Base-by-base conservation (phyloP, 805 yeast genomes). In the Pichia insulana region DNA sequence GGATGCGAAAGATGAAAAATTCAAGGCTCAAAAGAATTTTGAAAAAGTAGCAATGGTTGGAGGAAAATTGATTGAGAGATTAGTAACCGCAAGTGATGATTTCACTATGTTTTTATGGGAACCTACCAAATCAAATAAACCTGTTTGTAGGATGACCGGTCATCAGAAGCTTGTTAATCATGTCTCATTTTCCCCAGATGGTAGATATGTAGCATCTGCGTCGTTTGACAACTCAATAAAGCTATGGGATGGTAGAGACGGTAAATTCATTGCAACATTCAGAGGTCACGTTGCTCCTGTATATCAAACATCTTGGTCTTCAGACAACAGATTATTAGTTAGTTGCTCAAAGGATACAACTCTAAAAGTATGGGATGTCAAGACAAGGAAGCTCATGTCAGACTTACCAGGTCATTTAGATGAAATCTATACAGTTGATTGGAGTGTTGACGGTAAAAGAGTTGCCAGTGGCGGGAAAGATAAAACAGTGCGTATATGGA, bases 401-500 rank as follows among this genome's bases (percentile, higher is more conserved):
- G 98, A 92, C 62, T 72, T 92, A 45, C 98, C 98, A 0, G 98
- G 98, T 1, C 98, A 92, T 58, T 68, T 80, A 13, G 98, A 92
- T 57, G 98, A 92, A 64, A 96, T 92, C 1, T 92, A 77, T 59
- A 94, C 97, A 0, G 96, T 92, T 4, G 98, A 92, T 56, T 92
- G 98, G 98, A 85, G 96, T 67, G 78, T 83, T 43, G 98, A 92
- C 59, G 98, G 98, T 36, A 76, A 75, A 50, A 72, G 81, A 51
- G 97, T 92, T 11, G 95, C 90, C n/a, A 85, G 96, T 59, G 98
- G 97, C 17, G 97, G 98, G 40, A 89, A 88, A 58, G 98, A 92
- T 61, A 92, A 89, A 62, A 83, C 83, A 72, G 88, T 92, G 19
- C 73, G 97, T 55, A 67, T 92, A 45, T 92, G 98, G 98, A 77